Evolutionary conservation across 2,329 filamentous ascomycete species (phyloP).

Genomic region (Ophidiomyces ophidiicola): DNA sequence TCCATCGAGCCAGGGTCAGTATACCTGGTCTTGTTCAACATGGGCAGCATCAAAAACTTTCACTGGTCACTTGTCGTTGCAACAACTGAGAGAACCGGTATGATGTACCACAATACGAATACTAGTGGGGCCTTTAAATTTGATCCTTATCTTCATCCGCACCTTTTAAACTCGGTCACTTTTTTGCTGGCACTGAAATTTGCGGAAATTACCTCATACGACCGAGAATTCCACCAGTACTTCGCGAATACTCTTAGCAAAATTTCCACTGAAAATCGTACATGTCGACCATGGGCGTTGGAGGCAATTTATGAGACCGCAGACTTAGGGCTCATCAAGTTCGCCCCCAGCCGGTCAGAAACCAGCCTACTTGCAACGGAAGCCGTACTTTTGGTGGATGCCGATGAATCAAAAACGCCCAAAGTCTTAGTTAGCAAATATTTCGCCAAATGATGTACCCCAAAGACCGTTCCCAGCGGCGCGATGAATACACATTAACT

Average conservation of each 20-base stretch:
- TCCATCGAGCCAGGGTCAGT: constrained; percentile 3
- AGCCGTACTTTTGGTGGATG: too few relatives aligned
- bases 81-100: constrained; percentile 8
- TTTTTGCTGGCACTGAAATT: constrained; percentile 7
- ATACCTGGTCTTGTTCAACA: constrained; percentile 6
- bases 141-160: background rate
- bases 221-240: constrained; percentile 5
- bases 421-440: too few relatives aligned
- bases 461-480: too few relatives aligned
- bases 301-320: constrained; percentile 2
- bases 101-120: constrained; percentile 12
- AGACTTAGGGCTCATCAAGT: constrained; percentile 3
- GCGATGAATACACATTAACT: too few relatives aligned
- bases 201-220: constrained; percentile 4
- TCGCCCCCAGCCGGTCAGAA: background rate
- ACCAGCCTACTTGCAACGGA: too few relatives aligned
- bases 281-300: constrained; percentile 9
- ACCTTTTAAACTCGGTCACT: constrained; percentile 7
- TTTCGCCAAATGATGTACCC: too few relatives aligned
- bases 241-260: background rate
- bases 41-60: background rate
- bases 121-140: constrained; percentile 1
- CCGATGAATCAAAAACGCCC: too few relatives aligned
- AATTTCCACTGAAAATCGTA: constrained; percentile 3
- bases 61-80: constrained; percentile 11